phyloP scores from a whole-genome alignment of 2,329 filamentous ascomycete species.

The Tolypocladium ovalisporum region DNA sequence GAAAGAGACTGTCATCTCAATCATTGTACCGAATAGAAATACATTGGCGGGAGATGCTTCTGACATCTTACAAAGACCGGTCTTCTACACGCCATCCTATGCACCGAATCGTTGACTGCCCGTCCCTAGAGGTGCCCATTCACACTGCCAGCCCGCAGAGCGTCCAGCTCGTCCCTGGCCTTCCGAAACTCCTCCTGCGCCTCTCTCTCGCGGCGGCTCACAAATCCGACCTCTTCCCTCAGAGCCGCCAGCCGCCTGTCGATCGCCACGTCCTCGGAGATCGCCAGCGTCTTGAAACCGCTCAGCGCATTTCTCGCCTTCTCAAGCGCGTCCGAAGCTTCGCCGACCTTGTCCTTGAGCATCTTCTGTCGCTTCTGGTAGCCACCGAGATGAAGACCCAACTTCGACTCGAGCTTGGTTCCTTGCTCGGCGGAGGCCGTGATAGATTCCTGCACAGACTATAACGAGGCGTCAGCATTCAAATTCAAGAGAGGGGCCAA shows the following conservation, averaged over 20 bases:
- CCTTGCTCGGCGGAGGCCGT: conserved; percentile 65
- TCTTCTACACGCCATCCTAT: neutral
- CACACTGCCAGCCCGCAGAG: conserved; percentile 29
- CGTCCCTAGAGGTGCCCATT: conserved; percentile 27
- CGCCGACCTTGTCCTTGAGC: conserved; percentile 66
- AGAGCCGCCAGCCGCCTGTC: conserved; percentile 60
- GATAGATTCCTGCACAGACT: conserved; percentile 65
- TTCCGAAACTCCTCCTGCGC: conserved; percentile 77
- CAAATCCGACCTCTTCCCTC: conserved; percentile 71
- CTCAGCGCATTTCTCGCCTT: conserved; percentile 63
- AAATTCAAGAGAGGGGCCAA: neutral
- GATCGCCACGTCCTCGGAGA: conserved; percentile 71
- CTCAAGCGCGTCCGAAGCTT: conserved; percentile 63
- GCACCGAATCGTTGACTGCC: neutral
- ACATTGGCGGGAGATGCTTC: neutral
- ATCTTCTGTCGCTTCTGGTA: conserved; percentile 80
- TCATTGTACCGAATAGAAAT: neutral
- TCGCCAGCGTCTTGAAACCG: conserved; percentile 63
- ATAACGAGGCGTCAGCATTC: neutral
- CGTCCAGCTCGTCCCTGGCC: conserved; percentile 66
- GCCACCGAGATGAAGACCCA: conserved; percentile 76
- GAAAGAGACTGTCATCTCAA: neutral
- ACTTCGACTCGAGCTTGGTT: conserved; percentile 87
- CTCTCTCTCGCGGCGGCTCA: conserved; percentile 75
- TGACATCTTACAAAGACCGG: neutral